Evolutionary conservation across 805 yeast species (phyloP), one percentile per base, ranked within the genome.

Genomic region (Candida silvatica): DNA sequence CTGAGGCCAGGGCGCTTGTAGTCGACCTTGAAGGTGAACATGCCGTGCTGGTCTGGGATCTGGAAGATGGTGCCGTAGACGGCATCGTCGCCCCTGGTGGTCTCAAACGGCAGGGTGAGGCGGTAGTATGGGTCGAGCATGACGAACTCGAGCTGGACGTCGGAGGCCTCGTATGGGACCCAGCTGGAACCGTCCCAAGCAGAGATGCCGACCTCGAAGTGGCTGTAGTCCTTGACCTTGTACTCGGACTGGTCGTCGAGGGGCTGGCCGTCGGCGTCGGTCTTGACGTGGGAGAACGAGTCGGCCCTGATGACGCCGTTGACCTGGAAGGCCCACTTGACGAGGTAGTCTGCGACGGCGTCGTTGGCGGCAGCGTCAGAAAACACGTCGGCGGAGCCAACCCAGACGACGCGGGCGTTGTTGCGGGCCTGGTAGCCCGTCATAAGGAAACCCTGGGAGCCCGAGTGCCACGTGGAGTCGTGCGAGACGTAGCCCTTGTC

Each of bases 101-200:
- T 65, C 29, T 64, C 52, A 20, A 69, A 66, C 15, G 56, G 46
- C 49, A 92, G 62, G 41, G 69, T 76, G 38, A 90, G 54, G 52
- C 98, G 77, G 54, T 87, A 87, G 64, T 90, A 92, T 29, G 99
- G 98, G 56, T 92, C 97, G 43, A 92, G 71, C 90, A 92, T 80
- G 49, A 72, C 75, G 57, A 87, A 76, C 49, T 86, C 88, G 37
- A 92, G 64, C 62, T 92, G 98, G 37, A 84, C 55, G 40, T 80
- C 82, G 34, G 71, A 68, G 27, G 64, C 66, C 5, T 52, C 57
- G 24, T 58, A 86, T 20, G 95, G 94, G 11, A 54, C 64, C 96
- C 95, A 92, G 36, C 59, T 33, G 12, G 24, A 22, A 26, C 72
- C 75, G 31, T 63, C 47, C 52, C 62, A 62, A 43, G 64, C 64